A percentile compares a stretch with the other conserved stretches of the same genome.
phyloP scores from a whole-genome alignment of 2,329 filamentous ascomycete genomes.

The Onygenales sp. region DNA sequence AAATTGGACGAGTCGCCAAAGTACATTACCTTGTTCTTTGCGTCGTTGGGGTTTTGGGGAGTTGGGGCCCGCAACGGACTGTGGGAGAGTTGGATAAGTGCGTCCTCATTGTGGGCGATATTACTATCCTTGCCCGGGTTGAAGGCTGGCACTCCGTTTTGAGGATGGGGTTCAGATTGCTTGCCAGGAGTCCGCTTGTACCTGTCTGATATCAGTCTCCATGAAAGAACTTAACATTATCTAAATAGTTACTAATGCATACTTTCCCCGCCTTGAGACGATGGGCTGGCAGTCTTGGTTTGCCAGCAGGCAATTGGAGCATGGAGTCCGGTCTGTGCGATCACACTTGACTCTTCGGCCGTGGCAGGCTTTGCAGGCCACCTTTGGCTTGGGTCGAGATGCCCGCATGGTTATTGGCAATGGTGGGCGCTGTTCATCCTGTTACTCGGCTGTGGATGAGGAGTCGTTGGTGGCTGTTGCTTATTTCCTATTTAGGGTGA shows the following conservation, averaged over 20 bases:
- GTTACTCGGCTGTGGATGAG: no score
- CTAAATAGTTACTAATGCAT: no score
- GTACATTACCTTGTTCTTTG: not conserved
- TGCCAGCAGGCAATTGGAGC: constrained; percentile 2
- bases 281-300: constrained; percentile 2
- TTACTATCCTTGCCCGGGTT: not conserved
- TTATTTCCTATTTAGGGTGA: no score
- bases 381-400: not conserved
- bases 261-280: constrained; percentile 4
- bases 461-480: no score
- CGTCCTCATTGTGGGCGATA: not conserved
- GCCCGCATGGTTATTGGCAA: not conserved
- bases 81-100: not conserved
- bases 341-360: constrained; percentile 5
- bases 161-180: no score
- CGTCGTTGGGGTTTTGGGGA: not conserved
- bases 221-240: no score
- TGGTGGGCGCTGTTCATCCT: no score
- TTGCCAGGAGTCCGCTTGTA: no score
- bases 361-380: constrained; percentile 5
- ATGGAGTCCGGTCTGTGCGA: constrained; percentile 1
- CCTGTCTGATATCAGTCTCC: no score
- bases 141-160: no score
- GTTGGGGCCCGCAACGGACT: not conserved
- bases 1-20: constrained; percentile 17